Base-by-base conservation (phyloP, 805 yeast genomes). In the Lipomyces sp. region DNA sequence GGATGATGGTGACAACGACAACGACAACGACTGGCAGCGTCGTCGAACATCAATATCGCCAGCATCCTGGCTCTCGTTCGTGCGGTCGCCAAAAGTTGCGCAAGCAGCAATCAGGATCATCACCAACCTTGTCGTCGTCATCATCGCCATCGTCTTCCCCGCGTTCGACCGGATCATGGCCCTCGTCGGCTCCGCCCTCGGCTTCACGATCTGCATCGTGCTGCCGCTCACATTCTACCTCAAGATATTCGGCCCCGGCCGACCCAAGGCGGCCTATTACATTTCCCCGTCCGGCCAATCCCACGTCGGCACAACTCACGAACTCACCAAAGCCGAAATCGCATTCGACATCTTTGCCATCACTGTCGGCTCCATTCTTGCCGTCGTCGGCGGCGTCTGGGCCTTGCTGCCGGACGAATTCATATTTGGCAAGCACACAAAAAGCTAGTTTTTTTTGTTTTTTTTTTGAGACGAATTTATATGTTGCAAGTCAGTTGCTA, bases 151-250 rank as follows among this genome's bases (percentile, higher is more conserved):
- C 35, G 60, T 86, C 15, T 83, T 90, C 75, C 94, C 95, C 2
- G 89, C 87, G 62, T 92, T 92, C 75, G 97, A 92, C 73, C 85
- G 85, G 71, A 83, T 92, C 61, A 88, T 92, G 77, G 90, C 96
- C 5, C 84, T 92, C 57, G 77, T 91, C 71, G 97, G 97, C 6
- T 85, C 94, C 4, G 87, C 91, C 0, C 81, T 92, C 60, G 90
- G 97, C 72, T 89, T 90, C 76, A 80, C 87, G 2, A 86, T 92
- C 45, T 92, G 97, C 76, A 80, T 92, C 62, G 87, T 91, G 29
- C 81, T 92, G 32, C 97, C 97, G 2, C 80, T 90, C 30, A 73
- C 84, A 10, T 92, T 92, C 75, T 91, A 92, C 77, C 74, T 89
- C 66, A 81, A 78, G 69, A 80, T 88, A 50, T 88, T 87, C 74